Base-by-base conservation (phyloP, 192 early-diverging fungal genomes). In the Gamsiella multidivaricata region DNA sequence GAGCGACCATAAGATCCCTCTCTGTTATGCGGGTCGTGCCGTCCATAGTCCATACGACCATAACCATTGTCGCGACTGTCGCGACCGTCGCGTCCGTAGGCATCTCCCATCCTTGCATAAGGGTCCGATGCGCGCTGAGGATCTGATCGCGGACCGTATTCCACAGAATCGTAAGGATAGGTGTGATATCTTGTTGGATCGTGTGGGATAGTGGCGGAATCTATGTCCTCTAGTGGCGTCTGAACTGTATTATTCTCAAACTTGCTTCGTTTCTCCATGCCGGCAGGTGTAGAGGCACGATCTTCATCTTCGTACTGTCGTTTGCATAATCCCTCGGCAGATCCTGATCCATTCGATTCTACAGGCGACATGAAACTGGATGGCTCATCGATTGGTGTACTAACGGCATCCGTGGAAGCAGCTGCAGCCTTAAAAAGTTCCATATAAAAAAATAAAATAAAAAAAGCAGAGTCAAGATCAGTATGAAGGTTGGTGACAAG, bases 271-370 rank as follows among this genome's bases (percentile, higher is more conserved):
- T 78, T 78, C 33, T 78, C 74, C 60, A 78, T 78, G 2, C 74
- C 74, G 37, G 74, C 59, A 57, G 74, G 74, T 26, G 74, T 78
- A 2, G 66, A 69, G 23, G 74, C 65, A 6, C 74, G 65, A 43
- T 78, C 74, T n/a, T 78, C 74, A 23, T 78, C 74, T 6, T 78
- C 74, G 52, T 64, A 78, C 22, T 78, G 74, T 23, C 74, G 58
- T 25, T 78, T 78, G 28, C 74, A 53, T 17, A 78, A 28, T 57
- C 74, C 74, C 36, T 78, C 74, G 2, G 43, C 74, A 7, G 74
- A 69, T 26, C 74, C 74, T 8, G 74, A 78, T 33, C 65, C 74
- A 31, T 63, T 62, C 3, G 65, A 68, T 20, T 78, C 74, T 1
- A 70, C 70, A 43, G 79, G 79, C 20, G 79, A 73, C 70, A 80